Evolutionary conservation across 345 rosid genomes (phyloP).

Genomic region (Arabis hirsuta): DNA sequence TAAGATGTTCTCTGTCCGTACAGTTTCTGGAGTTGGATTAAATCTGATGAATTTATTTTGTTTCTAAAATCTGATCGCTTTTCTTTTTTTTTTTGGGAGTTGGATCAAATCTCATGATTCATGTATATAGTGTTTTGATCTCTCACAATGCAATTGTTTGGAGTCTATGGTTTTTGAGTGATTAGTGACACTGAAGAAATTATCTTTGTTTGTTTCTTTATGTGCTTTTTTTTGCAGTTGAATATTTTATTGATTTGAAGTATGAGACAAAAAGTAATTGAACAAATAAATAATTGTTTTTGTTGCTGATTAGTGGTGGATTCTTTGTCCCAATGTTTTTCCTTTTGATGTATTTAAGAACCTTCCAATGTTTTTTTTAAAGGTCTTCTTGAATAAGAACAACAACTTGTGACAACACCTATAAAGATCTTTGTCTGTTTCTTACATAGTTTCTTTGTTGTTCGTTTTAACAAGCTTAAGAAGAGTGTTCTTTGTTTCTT

Average conservation of each 20-base stretch:
- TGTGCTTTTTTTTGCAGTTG: neutral
- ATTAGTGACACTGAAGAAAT: constrained; percentile 26
- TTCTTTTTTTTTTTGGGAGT: neutral
- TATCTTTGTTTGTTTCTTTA: constrained; percentile 3
- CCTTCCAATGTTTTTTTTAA: constrained; percentile 4
- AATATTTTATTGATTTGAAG: neutral
- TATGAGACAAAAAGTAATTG: constrained; percentile 13
- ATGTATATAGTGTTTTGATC: constrained; percentile 28
- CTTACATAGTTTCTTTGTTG: constrained; percentile 4
- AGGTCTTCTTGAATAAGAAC: constrained; percentile 15
- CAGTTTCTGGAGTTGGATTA: constrained; percentile 14
- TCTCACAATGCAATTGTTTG: constrained; percentile 20
- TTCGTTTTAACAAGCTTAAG: neutral
- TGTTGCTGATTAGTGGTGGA: constrained; percentile 31
- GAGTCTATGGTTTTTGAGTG: constrained; percentile 10
- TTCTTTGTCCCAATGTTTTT: constrained; percentile 17
- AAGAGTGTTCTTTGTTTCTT: constrained; percentile 27
- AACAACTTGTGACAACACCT: constrained; percentile 28
- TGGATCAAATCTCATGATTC: neutral
- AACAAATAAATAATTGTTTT: neutral
- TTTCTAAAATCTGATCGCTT: constrained; percentile 1
- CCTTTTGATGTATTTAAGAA: constrained; percentile 19
- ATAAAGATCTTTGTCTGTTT: constrained; percentile 24
- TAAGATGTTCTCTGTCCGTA: constrained; percentile 33
- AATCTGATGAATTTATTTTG: constrained; percentile 17